Conservation (phyloP, 768 basidiomycete species). For the Rhodosporidiobolus sp. region DNA sequence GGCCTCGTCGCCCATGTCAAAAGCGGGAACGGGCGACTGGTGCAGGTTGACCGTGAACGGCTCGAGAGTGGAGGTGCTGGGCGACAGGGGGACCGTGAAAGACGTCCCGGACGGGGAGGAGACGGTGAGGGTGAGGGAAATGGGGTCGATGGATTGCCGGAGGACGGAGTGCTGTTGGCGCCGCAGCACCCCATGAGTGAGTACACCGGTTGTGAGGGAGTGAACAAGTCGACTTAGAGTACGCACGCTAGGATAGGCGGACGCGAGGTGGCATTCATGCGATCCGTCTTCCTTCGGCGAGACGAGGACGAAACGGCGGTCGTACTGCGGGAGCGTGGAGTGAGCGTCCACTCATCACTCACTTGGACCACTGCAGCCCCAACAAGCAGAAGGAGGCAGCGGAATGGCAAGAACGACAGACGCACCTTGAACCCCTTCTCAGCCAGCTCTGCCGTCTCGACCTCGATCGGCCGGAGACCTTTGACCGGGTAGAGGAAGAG, state of each 20-base stretch:
- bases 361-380: too few relatives aligned
- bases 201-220: fast-evolving
- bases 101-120: neutral
- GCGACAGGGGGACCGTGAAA: neutral
- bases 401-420: neutral
- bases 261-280: constrained; percentile 3
- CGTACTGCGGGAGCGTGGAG: neutral
- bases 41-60: neutral
- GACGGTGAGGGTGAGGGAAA: neutral
- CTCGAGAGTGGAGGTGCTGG: neutral
- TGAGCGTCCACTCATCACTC: too few relatives aligned
- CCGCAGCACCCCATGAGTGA: too few relatives aligned
- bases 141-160: neutral
- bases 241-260: neutral
- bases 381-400: too few relatives aligned
- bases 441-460: neutral
- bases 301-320: constrained; percentile 11
- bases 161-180: constrained; percentile 12
- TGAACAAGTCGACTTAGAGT: too few relatives aligned
- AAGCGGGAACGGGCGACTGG: neutral
- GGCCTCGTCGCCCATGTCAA: constrained; percentile 13
- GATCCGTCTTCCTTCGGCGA: neutral
- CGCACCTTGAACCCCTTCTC: neutral
- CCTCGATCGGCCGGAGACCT: neutral
- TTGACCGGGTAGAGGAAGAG: constrained; percentile 22